Evolutionary conservation across 2,329 filamentous ascomycete species (phyloP).

Genomic region (Pseudovirgaria hyperparasitica): DNA sequence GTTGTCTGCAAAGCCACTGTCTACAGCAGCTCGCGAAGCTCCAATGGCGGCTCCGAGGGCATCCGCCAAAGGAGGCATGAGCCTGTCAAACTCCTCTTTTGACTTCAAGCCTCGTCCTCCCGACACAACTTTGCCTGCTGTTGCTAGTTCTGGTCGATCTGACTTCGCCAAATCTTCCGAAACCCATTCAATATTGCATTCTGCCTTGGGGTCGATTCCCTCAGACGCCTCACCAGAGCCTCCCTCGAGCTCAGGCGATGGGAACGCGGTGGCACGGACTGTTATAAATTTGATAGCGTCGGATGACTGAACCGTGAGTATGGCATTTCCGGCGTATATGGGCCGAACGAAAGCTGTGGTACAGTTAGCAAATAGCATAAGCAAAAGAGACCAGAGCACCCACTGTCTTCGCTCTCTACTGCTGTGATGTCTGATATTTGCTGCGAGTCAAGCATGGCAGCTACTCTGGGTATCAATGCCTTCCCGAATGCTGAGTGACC

Average conservation of each 20-base stretch:
- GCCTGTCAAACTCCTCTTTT: conserved; percentile 88
- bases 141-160: conserved; percentile 83
- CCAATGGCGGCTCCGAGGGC: conserved; percentile 90
- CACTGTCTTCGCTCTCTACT: conserved; percentile 77
- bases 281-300: conserved; percentile 83
- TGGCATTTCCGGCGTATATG: conserved; percentile 96
- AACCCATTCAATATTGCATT: conserved; percentile 71
- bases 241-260: conserved; percentile 56
- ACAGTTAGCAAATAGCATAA: conserved; percentile 3
- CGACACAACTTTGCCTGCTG: conserved; percentile 81
- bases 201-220: conserved; percentile 69
- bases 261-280: conserved; percentile 84
- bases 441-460: conserved; percentile 81
- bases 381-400: conserved; percentile 12
- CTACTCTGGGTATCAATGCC: conserved; percentile 80
- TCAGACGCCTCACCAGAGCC: conserved; percentile 68
- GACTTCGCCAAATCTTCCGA: conserved; percentile 88
- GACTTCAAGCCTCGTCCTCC: conserved; percentile 93
- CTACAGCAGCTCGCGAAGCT: conserved; percentile 86
- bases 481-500: conserved; percentile 95
- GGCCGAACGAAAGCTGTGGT: conserved; percentile 69
- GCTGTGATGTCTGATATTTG: conserved; percentile 85
- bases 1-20: conserved; percentile 97
- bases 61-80: conserved; percentile 89
- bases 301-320: conserved; percentile 84